These are phyloP conservation scores for Fusarium newnesense DNA, from an alignment of 2,329 filamentous ascomycete genomes.

Conservation along the genomic window DNA sequence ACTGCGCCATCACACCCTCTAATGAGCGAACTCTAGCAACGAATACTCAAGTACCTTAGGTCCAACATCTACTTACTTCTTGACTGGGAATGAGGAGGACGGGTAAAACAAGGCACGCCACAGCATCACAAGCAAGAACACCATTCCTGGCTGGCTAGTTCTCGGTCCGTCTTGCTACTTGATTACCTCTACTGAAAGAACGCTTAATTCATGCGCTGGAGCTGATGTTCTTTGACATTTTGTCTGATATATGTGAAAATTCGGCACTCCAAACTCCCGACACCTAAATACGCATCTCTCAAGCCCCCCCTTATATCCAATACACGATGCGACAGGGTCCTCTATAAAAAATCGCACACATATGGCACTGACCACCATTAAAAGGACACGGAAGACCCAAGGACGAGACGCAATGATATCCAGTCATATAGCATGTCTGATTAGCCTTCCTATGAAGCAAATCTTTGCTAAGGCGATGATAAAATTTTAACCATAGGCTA, in stretches of 20 bases:
- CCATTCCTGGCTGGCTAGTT: neutral
- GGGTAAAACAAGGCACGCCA: neutral
- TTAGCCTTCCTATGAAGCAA: neutral
- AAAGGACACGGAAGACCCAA: slow-evolving; percentile 6
- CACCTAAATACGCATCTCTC: slow-evolving; percentile 41
- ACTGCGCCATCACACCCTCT: neutral
- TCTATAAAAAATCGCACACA: slow-evolving; percentile 34
- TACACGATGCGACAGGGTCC: slow-evolving; percentile 30
- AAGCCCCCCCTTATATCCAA: slow-evolving; percentile 22
- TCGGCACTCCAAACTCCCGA: slow-evolving; percentile 23
- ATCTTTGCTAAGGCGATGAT: neutral
- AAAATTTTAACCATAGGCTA: slow-evolving; percentile 50
- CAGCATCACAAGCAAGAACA: neutral
- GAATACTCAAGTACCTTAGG: neutral
- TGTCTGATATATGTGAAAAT: slow-evolving; percentile 12
- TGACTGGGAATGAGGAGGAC: neutral
- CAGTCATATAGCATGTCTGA: slow-evolving; percentile 4
- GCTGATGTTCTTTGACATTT: neutral
- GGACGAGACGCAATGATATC: slow-evolving; percentile 14
- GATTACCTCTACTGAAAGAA: neutral
- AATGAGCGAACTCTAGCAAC: neutral
- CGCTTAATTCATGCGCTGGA: neutral
- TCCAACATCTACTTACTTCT: neutral
- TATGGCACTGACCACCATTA: slow-evolving; percentile 1
- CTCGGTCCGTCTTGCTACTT: neutral